phyloP scores from a whole-genome alignment of 371 early-diverging fungal species.

The Dichotomocladium elegans region DNA sequence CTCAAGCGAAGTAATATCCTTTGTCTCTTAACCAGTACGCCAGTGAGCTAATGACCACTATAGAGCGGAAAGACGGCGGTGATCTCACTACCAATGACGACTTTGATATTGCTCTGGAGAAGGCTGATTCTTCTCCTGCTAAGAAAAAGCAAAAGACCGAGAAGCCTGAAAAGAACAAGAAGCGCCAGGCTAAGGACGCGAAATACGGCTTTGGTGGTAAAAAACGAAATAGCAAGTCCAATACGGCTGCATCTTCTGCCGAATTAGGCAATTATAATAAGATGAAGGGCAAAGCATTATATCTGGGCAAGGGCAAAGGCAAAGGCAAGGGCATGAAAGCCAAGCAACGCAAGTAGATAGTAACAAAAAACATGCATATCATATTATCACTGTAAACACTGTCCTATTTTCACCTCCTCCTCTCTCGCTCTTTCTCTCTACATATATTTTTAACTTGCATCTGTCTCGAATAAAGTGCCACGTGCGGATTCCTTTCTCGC shows the following conservation, averaged over 20 bases:
- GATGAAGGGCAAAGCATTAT: slow-evolving; percentile 15
- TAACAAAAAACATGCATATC: background rate
- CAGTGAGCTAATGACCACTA: background rate
- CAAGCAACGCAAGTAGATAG: slow-evolving; percentile 6
- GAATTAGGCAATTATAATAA: slow-evolving; percentile 49
- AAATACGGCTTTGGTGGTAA: slow-evolving; percentile 92
- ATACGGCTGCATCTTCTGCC: slow-evolving; percentile 74
- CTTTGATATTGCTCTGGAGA: slow-evolving; percentile 80
- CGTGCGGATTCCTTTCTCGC: too few relatives aligned
- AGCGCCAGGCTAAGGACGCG: slow-evolving; percentile 49
- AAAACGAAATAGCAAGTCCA: slow-evolving; percentile 74
- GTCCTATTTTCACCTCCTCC: too few relatives aligned
- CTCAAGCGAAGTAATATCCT: slow-evolving; percentile 89
- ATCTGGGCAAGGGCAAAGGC: slow-evolving; percentile 15
- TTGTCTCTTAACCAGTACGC: slow-evolving; percentile 14
- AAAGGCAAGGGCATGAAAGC: slow-evolving; percentile 6
- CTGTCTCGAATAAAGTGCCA: too few relatives aligned
- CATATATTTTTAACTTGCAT: too few relatives aligned
- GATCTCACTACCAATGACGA: slow-evolving; percentile 65
- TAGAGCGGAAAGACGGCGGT: slow-evolving; percentile 59
- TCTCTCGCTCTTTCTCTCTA: too few relatives aligned
- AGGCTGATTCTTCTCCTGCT: slow-evolving; percentile 44
- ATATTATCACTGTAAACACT: too few relatives aligned
- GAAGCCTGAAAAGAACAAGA: slow-evolving; percentile 44
- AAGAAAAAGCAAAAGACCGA: slow-evolving; percentile 23